phyloP scores from a whole-genome alignment of 106 monocot species.

The Apostasia shenzhenica region DNA sequence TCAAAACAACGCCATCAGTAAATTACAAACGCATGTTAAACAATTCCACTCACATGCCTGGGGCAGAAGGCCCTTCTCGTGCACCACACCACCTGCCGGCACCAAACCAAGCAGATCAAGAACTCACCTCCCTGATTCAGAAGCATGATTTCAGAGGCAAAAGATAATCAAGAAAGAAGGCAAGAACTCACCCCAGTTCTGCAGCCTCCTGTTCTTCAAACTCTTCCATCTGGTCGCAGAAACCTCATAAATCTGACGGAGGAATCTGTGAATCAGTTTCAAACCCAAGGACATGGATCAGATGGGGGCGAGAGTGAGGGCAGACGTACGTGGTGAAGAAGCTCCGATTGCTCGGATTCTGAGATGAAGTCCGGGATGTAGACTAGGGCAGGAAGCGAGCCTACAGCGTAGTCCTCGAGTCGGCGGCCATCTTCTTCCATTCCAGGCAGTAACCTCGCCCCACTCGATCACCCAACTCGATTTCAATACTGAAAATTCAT shows the following conservation, averaged over 20 bases:
- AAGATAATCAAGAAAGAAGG: slow-evolving; percentile 2
- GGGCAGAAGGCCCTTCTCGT: slow-evolving; percentile 92
- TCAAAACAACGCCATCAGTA: no score
- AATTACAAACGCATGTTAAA: neutral
- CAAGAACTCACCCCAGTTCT: slow-evolving; percentile 77
- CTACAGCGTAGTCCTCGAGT: slow-evolving; percentile 33
- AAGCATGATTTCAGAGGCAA: neutral
- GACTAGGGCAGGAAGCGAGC: slow-evolving; percentile 46
- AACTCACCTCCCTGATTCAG: neutral
- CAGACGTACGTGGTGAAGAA: slow-evolving; percentile 53
- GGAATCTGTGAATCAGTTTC: neutral
- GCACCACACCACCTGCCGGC: slow-evolving; percentile 84
- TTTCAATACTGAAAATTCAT: no score
- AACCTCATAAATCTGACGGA: slow-evolving; percentile 59
- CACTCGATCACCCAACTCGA: no score
- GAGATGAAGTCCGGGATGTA: slow-evolving; percentile 77
- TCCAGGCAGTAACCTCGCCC: no score
- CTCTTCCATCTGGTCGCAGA: slow-evolving; percentile 77
- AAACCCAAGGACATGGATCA: neutral
- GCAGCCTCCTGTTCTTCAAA: slow-evolving; percentile 83
- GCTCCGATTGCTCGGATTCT: slow-evolving; percentile 46
- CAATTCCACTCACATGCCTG: slow-evolving; percentile 60
- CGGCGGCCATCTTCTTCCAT: neutral
- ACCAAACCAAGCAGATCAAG: neutral
- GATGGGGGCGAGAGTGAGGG: neutral